Evolutionary conservation across 2,329 filamentous ascomycete species (phyloP).

Genomic region (Calonectria naviculata): DNA sequence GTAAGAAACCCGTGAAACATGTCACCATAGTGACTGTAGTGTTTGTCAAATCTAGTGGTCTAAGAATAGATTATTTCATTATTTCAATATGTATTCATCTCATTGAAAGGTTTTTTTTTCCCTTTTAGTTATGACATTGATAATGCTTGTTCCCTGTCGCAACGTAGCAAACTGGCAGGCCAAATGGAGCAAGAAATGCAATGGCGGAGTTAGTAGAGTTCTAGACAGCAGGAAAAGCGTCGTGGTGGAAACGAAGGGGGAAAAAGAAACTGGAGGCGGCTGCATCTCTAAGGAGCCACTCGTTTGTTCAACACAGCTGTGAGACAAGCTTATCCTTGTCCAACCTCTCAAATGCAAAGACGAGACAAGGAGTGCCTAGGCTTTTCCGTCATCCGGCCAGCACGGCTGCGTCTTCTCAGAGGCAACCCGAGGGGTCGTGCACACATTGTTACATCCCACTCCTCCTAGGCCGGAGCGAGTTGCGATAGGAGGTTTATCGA

Average conservation of each 20-base stretch:
- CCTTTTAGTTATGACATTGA: too few relatives aligned
- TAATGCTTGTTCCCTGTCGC: neutral
- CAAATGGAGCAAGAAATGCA: neutral
- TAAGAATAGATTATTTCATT: neutral
- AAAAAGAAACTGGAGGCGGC: conserved; percentile 1
- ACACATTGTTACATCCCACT: neutral
- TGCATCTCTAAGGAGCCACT: neutral
- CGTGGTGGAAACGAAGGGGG: neutral
- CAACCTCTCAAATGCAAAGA: conserved; percentile 4
- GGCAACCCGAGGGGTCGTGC: neutral
- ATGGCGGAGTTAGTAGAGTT: neutral
- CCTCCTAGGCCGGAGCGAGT: neutral
- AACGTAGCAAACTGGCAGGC: neutral
- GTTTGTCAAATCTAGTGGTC: neutral
- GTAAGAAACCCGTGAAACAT: neutral
- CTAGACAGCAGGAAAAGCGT: neutral
- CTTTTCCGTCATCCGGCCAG: neutral
- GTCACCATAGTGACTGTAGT: neutral
- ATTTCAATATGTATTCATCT: neutral
- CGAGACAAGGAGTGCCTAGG: conserved; percentile 7
- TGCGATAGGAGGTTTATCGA: neutral
- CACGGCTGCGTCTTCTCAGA: neutral
- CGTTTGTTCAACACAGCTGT: conserved; percentile 2
- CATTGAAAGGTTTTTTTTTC: neutral
- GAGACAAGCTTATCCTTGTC: conserved; percentile 21